phyloP scores from a whole-genome alignment of 495 filamentous ascomycete genomes.

The Pyronema omphalodes region DNA sequence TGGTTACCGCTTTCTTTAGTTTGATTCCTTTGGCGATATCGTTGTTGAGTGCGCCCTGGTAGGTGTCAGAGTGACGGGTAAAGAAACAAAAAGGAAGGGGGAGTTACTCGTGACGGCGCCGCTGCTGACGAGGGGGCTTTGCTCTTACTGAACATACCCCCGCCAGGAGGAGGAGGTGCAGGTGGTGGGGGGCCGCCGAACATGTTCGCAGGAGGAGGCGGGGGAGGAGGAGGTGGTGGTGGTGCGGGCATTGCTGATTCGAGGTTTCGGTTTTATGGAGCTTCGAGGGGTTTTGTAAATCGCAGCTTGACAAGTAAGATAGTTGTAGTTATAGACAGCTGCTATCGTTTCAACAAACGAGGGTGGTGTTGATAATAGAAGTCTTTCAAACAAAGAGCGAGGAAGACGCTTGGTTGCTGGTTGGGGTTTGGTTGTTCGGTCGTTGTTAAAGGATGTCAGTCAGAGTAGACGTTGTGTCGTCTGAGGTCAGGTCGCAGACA shows the following conservation, averaged over 20 bases:
- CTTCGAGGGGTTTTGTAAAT: no score
- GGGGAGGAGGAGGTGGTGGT: constrained; percentile 22
- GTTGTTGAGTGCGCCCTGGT: constrained; percentile 65
- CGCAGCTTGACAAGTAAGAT: no score
- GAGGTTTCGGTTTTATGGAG: background rate
- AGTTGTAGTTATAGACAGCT: no score
- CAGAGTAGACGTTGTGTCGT: background rate
- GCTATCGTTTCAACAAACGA: no score
- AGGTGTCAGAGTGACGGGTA: constrained; percentile 25
- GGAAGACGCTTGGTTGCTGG: background rate
- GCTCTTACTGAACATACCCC: background rate
- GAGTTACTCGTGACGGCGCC: constrained; percentile 13
- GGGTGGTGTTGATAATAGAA: no score
- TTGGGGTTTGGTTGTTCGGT: background rate
- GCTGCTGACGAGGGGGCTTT: background rate
- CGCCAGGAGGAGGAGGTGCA: constrained; percentile 19
- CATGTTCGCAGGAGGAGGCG: constrained; percentile 2
- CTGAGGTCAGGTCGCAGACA: background rate
- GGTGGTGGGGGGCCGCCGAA: constrained; percentile 18
- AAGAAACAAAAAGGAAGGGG: background rate
- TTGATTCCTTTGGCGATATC: constrained; percentile 71
- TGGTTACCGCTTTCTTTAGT: constrained; percentile 79
- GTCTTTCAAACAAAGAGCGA: background rate
- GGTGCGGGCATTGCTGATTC: constrained; percentile 4
- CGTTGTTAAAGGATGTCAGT: background rate